phyloP scores from a whole-genome alignment of 768 basidiomycete genomes.

The Boletus subcaerulescens region DNA sequence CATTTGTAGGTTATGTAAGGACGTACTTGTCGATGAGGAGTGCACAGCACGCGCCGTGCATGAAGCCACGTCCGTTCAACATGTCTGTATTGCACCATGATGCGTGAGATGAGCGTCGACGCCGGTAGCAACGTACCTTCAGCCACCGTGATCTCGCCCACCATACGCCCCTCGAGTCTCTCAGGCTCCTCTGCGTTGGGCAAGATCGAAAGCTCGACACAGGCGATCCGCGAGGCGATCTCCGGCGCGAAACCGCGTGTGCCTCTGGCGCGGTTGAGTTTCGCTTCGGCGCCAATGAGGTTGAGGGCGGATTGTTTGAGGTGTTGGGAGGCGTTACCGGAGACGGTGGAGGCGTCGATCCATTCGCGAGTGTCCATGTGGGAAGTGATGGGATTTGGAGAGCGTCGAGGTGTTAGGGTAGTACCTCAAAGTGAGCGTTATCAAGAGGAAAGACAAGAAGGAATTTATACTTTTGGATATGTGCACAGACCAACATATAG shows the following conservation, averaged over 20 bases:
- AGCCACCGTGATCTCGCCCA: slow-evolving; percentile 41
- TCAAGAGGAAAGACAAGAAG: too few relatives aligned
- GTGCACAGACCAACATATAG: too few relatives aligned
- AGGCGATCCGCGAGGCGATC: slow-evolving; percentile 24
- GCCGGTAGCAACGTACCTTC: slow-evolving; percentile 34
- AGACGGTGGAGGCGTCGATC: slow-evolving; percentile 21
- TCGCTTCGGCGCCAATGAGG: slow-evolving; percentile 10
- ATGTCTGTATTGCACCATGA: slow-evolving; percentile 41
- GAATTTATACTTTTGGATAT: too few relatives aligned
- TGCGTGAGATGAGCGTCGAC: too few relatives aligned
- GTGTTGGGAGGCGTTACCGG: slow-evolving; percentile 27
- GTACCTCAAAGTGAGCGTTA: too few relatives aligned
- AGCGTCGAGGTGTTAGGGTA: too few relatives aligned
- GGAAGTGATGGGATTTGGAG: too few relatives aligned
- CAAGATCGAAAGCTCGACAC: slow-evolving; percentile 42
- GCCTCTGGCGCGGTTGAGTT: slow-evolving; percentile 5
- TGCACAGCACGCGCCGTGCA: slow-evolving; percentile 58
- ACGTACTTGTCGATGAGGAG: slow-evolving; percentile 52
- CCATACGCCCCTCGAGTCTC: slow-evolving; percentile 44
- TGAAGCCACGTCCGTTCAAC: slow-evolving; percentile 44
- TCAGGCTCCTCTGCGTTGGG: slow-evolving; percentile 44
- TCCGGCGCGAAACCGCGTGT: slow-evolving; percentile 22
- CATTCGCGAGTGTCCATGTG: slow-evolving; percentile 8
- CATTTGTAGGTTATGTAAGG: not conserved
- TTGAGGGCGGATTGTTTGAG: slow-evolving; percentile 28